Percentiles rank a stretch among this genome's conserved stretches.
These are phyloP conservation scores for Fusarium proliferatum DNA, from an alignment of 2,329 filamentous ascomycete genomes.

Conservation along the genomic window DNA sequence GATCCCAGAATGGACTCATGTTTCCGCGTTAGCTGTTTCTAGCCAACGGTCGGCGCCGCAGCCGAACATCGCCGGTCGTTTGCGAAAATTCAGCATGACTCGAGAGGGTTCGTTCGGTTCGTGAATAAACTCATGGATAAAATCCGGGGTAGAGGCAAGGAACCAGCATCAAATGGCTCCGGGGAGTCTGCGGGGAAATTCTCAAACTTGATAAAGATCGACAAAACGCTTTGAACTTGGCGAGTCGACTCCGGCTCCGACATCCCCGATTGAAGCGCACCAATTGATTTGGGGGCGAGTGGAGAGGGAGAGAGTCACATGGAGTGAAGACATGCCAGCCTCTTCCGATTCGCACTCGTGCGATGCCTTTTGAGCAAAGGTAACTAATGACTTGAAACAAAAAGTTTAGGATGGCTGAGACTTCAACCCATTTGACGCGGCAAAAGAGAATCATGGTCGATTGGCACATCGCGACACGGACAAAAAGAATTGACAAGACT, in stretches of 20 bases:
- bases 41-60: not conserved
- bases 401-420: not conserved
- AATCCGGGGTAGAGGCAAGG: constrained; percentile 23
- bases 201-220: not conserved
- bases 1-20: not conserved
- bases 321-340: not conserved
- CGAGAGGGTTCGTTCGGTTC: not conserved
- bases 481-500: constrained; percentile 2
- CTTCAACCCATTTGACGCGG: not conserved
- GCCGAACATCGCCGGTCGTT: not conserved
- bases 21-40: not conserved
- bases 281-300: not conserved
- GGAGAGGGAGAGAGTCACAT: not conserved
- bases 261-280: constrained; percentile 14
- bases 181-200: constrained; percentile 14
- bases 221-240: not conserved
- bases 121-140: constrained; percentile 14
- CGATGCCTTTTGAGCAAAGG: not conserved
- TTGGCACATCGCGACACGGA: rapidly evolving
- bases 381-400: too few species aligned
- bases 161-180: not conserved
- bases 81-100: not conserved
- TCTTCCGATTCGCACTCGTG: not conserved
- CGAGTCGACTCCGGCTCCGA: not conserved
- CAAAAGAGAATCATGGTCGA: not conserved